Percentiles rank a stretch among this genome's conserved stretches.
Evolutionary conservation across 2,329 filamentous ascomycete genomes (phyloP).

Genomic region (Mycosphaerella sp.): DNA sequence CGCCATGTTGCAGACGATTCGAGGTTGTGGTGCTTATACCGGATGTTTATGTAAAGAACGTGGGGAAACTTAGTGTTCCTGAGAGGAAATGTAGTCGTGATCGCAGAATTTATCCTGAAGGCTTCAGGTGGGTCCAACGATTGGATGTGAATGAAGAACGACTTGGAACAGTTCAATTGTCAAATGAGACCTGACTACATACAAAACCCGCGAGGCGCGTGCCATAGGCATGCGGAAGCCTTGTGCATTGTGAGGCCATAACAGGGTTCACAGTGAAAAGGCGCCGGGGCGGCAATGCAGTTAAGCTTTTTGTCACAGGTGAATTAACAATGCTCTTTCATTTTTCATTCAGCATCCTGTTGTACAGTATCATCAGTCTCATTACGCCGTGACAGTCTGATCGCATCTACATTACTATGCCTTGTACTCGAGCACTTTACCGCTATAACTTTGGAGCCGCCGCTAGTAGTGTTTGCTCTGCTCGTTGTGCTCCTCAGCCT

Average conservation of each 20-base stretch:
- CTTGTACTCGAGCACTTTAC: neutral
- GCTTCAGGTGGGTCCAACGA: no score
- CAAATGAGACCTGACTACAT: neutral
- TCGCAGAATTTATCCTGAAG: no score
- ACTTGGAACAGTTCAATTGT: no score
- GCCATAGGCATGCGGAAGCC: neutral
- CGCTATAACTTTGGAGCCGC: neutral
- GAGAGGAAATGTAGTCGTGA: no score
- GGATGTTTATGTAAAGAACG: no score
- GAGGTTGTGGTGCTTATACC: no score
- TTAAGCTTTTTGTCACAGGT: neutral
- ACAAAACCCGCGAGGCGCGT: neutral
- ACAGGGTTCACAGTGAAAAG: neutral
- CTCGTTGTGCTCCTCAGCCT: constrained; percentile 5
- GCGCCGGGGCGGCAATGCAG: neutral
- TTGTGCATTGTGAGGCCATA: neutral
- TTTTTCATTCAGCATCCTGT: neutral
- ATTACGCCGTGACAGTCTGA: neutral
- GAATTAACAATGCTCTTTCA: neutral
- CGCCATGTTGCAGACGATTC: neutral
- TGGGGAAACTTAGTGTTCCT: no score
- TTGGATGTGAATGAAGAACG: no score
- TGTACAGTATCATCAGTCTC: constrained; percentile 1
- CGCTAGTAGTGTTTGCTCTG: neutral
- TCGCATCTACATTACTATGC: neutral